Conservation (phyloP, 2,329 filamentous ascomycete genomes). For the Fusarium neocosmosporiellum region DNA sequence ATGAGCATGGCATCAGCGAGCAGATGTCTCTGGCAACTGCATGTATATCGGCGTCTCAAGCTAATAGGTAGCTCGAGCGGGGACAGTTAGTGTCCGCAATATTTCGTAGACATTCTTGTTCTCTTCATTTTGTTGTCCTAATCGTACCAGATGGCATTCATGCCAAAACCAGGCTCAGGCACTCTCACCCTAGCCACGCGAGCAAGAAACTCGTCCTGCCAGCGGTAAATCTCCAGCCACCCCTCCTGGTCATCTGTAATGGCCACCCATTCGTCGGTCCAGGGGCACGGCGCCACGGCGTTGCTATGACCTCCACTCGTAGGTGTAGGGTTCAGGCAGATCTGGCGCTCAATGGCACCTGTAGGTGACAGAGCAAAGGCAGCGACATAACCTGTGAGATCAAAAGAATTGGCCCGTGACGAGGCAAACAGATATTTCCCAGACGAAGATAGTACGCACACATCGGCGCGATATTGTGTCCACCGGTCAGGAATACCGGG, state of each 20-base stretch:
- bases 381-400: conserved; percentile 83
- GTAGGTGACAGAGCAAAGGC: conserved; percentile 77
- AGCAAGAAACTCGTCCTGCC: conserved; percentile 83
- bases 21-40: not conserved
- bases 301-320: conserved; percentile 91
- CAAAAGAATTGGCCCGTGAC: conserved; percentile 80
- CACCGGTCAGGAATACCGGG: conserved; percentile 68
- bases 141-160: conserved; percentile 98
- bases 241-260: conserved; percentile 90
- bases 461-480: conserved; percentile 84
- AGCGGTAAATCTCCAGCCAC: conserved; percentile 88
- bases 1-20: not conserved
- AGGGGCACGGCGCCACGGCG: conserved; percentile 85
- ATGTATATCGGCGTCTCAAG: not conserved
- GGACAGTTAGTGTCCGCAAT: conserved; percentile 12
- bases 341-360: conserved; percentile 80
- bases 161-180: conserved; percentile 89
- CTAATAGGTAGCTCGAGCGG: not conserved
- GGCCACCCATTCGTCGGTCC: conserved; percentile 90
- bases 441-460: conserved; percentile 77
- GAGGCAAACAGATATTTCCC: conserved; percentile 85
- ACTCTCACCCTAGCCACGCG: conserved; percentile 82
- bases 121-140: conserved; percentile 26
- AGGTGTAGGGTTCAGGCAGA: conserved; percentile 85
- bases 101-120: conserved; percentile 3